Evolutionary conservation across 2,329 filamentous ascomycete genomes (phyloP), one percentile per base, ranked within the genome.

Genomic region (Cordyceps javanica): DNA sequence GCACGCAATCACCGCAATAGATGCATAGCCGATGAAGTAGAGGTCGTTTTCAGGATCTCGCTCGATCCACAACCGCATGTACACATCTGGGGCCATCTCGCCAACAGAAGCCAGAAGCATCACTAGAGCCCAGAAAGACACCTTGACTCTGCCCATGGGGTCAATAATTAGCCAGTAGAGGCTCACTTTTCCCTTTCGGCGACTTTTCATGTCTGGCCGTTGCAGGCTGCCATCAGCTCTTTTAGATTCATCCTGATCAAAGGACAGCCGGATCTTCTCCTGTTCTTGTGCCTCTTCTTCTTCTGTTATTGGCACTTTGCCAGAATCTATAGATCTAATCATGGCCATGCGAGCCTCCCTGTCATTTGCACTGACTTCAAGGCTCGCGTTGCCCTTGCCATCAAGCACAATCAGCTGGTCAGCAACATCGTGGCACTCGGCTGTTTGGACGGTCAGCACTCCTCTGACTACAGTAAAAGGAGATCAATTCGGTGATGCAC

Each of bases 51-150:
- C 38, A 3, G 50, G n/a, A n/a, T 53, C 7, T 1, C 10, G 25
- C 19, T 53, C 36, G 8, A 53, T 53, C 50, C 50, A 53, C 10
- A 53, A 10, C 9, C 50, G 50, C 38, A 53, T 53, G 38, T 42
- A 53, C 2, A 53, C 44, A 8, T 53, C 50, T 11, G 50, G 50
- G 10, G 32, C 16, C 3, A 53, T 32, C 14, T 53, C 50, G 3
- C 36, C 36, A 21, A 38, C 50, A 3, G 50, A 53, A 11, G 25
- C 30, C 2, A 26, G 46, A 3, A 46, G 38, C 41, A 46, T 38
- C 19, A n/a, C 19, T 1, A 11, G 2, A 13, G 19, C n/a, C 41
- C 39, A 55, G 4, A 55, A 3, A 10, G 10, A 11, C 8, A 46
- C 3, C 14, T 14, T 36, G 19, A 36, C 3, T 16, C 25, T 45